Evolutionary conservation across 2,329 filamentous ascomycete genomes (phyloP).

Genomic region (Fusarium dimerum): DNA sequence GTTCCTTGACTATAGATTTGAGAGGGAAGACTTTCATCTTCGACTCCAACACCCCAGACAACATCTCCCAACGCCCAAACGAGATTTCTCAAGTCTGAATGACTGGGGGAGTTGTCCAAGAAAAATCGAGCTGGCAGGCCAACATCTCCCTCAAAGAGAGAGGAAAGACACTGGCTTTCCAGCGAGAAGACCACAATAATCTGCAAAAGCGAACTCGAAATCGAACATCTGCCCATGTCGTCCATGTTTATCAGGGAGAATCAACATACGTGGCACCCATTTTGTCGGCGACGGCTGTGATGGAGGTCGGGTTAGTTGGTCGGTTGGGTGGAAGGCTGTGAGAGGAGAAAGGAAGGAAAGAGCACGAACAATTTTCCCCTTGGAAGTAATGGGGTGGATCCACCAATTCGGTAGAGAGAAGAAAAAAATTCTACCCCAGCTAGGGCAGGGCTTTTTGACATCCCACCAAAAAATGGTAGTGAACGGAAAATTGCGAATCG

Average conservation of each 20-base stretch:
- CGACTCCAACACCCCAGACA: slow-evolving; percentile 76
- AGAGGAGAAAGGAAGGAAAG: slow-evolving; percentile 7
- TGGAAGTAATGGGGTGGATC: slow-evolving; percentile 12
- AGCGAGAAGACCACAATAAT: slow-evolving; percentile 88
- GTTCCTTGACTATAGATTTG: slow-evolving; percentile 68
- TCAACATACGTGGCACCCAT: slow-evolving; percentile 57
- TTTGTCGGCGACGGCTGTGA: slow-evolving; percentile 41
- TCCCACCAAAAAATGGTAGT: slow-evolving; percentile 23
- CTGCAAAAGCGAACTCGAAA: slow-evolving; percentile 53
- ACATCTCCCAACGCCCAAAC: slow-evolving; percentile 59
- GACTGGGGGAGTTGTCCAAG: slow-evolving; percentile 61
- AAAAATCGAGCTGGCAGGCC: slow-evolving; percentile 76
- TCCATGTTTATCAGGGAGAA: slow-evolving; percentile 38
- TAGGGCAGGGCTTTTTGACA: slow-evolving; percentile 37
- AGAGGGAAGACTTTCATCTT: slow-evolving; percentile 70
- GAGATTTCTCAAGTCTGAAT: slow-evolving; percentile 44
- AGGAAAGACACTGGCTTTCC: slow-evolving; percentile 45
- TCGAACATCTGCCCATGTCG: slow-evolving; percentile 42
- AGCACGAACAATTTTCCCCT: slow-evolving; percentile 10
- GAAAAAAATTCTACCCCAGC: slow-evolving; percentile 16
- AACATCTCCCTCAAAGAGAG: slow-evolving; percentile 23
- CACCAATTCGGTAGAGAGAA: slow-evolving; percentile 1
- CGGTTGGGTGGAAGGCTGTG: slow-evolving; percentile 27
- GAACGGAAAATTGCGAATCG: too few relatives aligned
- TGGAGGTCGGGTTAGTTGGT: slow-evolving; percentile 42